Percentiles rank a stretch among this genome's conserved stretches.
These are phyloP conservation scores for Talaromyces sp. DNA, from an alignment of 2,329 filamentous ascomycete genomes.

Conservation along the genomic window DNA sequence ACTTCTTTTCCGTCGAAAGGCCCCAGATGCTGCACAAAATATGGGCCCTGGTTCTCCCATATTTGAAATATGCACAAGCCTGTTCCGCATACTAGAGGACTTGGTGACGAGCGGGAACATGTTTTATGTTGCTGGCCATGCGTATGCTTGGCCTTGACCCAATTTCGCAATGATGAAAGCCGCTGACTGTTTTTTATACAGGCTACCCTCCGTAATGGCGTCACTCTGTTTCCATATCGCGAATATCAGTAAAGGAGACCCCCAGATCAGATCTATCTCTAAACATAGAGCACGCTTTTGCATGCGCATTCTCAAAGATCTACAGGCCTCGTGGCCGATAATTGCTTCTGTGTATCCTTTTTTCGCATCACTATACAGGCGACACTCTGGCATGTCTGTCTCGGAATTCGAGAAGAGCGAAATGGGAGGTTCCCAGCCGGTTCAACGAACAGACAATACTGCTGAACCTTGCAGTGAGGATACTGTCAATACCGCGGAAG, in stretches of 20 bases:
- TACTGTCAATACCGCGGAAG: not conserved
- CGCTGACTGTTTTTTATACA: not conserved
- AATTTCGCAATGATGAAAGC: not conserved
- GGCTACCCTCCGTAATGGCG: constrained; percentile 13
- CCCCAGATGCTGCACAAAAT: constrained; percentile 12
- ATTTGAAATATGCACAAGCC: constrained; percentile 15
- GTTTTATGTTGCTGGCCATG: constrained; percentile 10
- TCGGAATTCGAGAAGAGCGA: not conserved
- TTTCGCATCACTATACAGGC: constrained; percentile 11
- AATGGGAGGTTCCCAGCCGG: not conserved
- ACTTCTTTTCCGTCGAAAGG: constrained; percentile 10
- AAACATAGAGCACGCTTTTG: constrained; percentile 21
- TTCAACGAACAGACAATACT: not conserved
- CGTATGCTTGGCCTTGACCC: constrained; percentile 2
- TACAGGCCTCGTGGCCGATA: constrained; percentile 18
- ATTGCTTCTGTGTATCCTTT: constrained; percentile 14
- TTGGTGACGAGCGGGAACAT: constrained; percentile 15
- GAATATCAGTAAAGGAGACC: constrained; percentile 14
- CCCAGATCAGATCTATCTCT: constrained; percentile 16
- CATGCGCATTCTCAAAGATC: constrained; percentile 19
- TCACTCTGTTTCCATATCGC: constrained; percentile 14
- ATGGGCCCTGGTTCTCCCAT: constrained; percentile 11
- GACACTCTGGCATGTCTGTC: not conserved
- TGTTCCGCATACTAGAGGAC: constrained; percentile 18
- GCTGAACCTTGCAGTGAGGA: not conserved